Conservation (phyloP, 1,139 yeast species). For the Kodamaea plutei region DNA sequence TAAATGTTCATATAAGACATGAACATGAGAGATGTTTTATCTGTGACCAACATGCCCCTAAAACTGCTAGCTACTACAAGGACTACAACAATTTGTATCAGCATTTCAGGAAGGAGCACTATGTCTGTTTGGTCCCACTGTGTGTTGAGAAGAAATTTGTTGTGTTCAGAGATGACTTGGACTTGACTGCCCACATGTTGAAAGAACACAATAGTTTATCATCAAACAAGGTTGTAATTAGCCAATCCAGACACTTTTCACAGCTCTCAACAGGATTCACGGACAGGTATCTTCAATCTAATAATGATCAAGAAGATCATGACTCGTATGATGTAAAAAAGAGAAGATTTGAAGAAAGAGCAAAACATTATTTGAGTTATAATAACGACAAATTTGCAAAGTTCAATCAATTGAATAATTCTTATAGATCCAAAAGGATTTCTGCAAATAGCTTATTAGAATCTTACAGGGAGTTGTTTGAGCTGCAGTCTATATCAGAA, state of each 20-base stretch:
- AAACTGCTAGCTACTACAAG: constrained; percentile 70
- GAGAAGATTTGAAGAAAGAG: constrained; percentile 77
- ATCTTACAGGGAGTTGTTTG: constrained; percentile 53
- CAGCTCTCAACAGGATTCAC: constrained; percentile 59
- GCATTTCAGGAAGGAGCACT: constrained; percentile 75
- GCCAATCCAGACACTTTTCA: constrained; percentile 49
- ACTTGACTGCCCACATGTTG: constrained; percentile 82
- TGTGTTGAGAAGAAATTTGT: constrained; percentile 90
- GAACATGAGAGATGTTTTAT: constrained; percentile 86
- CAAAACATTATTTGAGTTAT: constrained; percentile 68
- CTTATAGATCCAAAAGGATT: constrained; percentile 45
- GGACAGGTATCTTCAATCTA: constrained; percentile 13
- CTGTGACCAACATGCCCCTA: constrained; percentile 69
- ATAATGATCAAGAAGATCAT: constrained; percentile 24
- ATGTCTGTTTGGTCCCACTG: constrained; percentile 70
- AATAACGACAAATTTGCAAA: constrained; percentile 42
- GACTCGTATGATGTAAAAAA: constrained; percentile 51
- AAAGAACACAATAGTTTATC: constrained; percentile 69
- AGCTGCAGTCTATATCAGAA: constrained; percentile 38
- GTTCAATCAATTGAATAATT: constrained; percentile 49
- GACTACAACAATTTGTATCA: constrained; percentile 69
- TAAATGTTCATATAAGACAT: constrained; percentile 76
- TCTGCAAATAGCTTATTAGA: constrained; percentile 46
- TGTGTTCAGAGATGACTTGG: constrained; percentile 84
- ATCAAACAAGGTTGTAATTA: constrained; percentile 39